A percentile compares a stretch with the other conserved stretches of the same genome.
phyloP scores from a whole-genome alignment of 2,329 filamentous ascomycete species.

The Arthrobotrys conoides region DNA sequence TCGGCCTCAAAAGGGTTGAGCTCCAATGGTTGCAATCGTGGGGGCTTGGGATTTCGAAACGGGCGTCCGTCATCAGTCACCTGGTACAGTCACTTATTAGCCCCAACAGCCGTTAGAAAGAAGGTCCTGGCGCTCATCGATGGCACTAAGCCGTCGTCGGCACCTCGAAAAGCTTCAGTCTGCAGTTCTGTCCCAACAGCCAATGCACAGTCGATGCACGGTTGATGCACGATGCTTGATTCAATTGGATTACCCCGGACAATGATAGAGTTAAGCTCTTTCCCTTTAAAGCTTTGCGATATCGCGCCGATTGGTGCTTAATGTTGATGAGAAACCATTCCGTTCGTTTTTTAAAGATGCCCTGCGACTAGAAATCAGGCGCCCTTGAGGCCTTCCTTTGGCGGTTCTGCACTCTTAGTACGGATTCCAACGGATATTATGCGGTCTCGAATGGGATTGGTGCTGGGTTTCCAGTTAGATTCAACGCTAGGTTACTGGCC shows the following conservation, averaged over 20 bases:
- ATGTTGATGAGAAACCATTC: neutral
- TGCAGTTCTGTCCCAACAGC: neutral
- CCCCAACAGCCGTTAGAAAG: conserved; percentile 48
- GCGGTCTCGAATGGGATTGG: neutral
- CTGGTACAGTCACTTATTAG: conserved; percentile 42
- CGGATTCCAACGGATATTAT: neutral
- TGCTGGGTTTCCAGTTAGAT: neutral
- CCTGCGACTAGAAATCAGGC: neutral
- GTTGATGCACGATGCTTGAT: conserved; percentile 13
- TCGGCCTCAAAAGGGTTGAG: conserved; percentile 27
- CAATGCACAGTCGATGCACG: conserved; percentile 1
- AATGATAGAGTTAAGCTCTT: neutral
- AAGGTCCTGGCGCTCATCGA: conserved; percentile 42
- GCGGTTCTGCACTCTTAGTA: neutral
- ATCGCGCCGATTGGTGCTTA: neutral
- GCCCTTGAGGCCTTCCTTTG: neutral
- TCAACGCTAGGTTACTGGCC: neutral
- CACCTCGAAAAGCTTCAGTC: conserved; percentile 10
- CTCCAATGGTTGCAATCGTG: conserved; percentile 29
- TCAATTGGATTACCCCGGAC: neutral
- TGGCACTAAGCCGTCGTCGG: conserved; percentile 47
- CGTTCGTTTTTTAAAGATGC: neutral
- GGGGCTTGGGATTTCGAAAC: conserved; percentile 13
- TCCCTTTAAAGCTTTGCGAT: neutral
- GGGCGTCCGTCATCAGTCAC: conserved; percentile 40